Evolutionary conservation across 2,329 filamentous ascomycete genomes (phyloP).

Genomic region (Dothideomycetes sp.): DNA sequence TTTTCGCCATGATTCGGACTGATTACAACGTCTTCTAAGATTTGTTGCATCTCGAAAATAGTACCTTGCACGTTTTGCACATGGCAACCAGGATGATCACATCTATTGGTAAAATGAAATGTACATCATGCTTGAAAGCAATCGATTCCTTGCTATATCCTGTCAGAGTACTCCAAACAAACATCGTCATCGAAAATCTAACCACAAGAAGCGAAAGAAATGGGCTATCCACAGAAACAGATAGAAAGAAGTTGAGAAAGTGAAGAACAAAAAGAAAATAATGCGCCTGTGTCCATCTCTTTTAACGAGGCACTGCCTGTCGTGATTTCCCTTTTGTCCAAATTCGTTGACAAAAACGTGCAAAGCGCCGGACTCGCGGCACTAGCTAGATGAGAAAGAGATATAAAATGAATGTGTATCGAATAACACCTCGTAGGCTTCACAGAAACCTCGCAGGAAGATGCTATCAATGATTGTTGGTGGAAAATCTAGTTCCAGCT

Average conservation of each 20-base stretch:
- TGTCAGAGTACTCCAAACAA: too few relatives aligned
- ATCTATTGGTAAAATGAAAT: too few relatives aligned
- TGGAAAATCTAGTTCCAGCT: slow-evolving; percentile 26
- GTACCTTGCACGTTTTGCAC: too few relatives aligned
- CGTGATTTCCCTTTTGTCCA: slow-evolving; percentile 4
- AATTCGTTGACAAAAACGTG: slow-evolving; percentile 9
- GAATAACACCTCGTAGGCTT: slow-evolving; percentile 9
- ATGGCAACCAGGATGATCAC: too few relatives aligned
- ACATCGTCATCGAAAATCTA: slow-evolving; percentile 6
- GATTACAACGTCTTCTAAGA: too few relatives aligned
- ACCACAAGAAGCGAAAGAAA: slow-evolving; percentile 11
- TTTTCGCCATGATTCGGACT: too few relatives aligned
- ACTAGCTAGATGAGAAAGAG: slow-evolving; percentile 11
- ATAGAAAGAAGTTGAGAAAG: slow-evolving; percentile 13
- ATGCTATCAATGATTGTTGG: not conserved
- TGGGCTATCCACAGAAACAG: slow-evolving; percentile 12
- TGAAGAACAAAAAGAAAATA: slow-evolving; percentile 1
- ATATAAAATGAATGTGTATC: slow-evolving; percentile 12
- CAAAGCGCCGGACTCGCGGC: slow-evolving; percentile 13
- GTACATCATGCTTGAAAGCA: too few relatives aligned
- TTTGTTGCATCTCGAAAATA: too few relatives aligned
- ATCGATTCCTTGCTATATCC: too few relatives aligned
- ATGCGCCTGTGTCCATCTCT: not conserved
- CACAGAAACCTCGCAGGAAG: slow-evolving; percentile 6
- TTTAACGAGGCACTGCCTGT: slow-evolving; percentile 12